phyloP scores from a whole-genome alignment of 805 yeast genomes.

The Suhomyces kilbournensis region DNA sequence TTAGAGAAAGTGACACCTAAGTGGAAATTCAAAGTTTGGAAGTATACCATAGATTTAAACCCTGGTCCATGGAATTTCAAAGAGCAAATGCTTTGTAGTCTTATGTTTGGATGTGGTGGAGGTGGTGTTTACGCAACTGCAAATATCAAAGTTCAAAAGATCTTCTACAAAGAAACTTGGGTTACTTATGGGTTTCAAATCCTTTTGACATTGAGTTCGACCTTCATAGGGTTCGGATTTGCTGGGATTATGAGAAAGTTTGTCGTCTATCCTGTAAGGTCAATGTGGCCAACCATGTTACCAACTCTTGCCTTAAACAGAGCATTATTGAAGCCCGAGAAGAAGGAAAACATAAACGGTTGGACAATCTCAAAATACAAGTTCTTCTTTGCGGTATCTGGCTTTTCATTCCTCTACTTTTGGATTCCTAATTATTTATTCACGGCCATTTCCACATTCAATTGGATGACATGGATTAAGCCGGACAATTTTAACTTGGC shows the following conservation, averaged over 20 bases:
- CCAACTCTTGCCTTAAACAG: conserved; percentile 48
- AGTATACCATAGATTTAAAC: conserved; percentile 9
- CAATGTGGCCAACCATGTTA: conserved; percentile 24
- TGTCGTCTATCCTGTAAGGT: conserved; percentile 13
- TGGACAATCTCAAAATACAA: conserved; percentile 29
- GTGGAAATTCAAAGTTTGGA: conserved; percentile 18
- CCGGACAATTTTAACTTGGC: conserved; percentile 50
- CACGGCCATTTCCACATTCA: conserved; percentile 40
- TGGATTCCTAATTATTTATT: conserved; percentile 48
- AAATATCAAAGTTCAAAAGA: conserved; percentile 9
- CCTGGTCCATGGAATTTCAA: conserved; percentile 31
- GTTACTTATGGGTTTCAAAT: conserved; percentile 15
- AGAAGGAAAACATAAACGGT: conserved; percentile 19
- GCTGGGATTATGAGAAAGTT: conserved; percentile 16
- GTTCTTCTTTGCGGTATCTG: conserved; percentile 22
- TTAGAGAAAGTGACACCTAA: conserved; percentile 13
- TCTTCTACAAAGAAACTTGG: conserved; percentile 13
- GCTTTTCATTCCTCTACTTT: conserved; percentile 35
- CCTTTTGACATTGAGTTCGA: conserved; percentile 10
- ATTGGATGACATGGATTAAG: conserved; percentile 59
- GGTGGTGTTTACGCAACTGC: conserved; percentile 27
- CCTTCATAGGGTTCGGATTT: conserved; percentile 17
- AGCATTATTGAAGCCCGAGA: conserved; percentile 37
- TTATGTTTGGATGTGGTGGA: conserved; percentile 17
- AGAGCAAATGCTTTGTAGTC: conserved; percentile 5